Evolutionary conservation across 768 basidiomycete genomes (phyloP), one percentile per base, ranked within the genome.

Genomic region (Hortiboletus flavorubellus): DNA sequence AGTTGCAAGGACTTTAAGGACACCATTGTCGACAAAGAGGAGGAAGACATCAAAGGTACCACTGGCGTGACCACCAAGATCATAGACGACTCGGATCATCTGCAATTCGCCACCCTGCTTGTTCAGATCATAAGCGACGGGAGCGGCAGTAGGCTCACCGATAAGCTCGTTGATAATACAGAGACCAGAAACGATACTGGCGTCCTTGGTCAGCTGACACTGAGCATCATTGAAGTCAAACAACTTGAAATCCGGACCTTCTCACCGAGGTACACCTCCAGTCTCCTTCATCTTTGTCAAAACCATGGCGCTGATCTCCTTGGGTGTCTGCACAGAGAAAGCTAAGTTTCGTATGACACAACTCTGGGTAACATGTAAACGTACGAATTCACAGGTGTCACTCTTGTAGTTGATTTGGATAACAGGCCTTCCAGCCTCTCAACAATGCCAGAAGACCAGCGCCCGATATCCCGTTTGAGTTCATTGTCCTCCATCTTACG

Each of bases 31-130:
- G 73, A 95, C 93, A 53, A 89, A 90, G 34, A 98, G 83, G 59
- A 98, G 90, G 47, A 94, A 97, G 30, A 98, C 94, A 83, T 98
- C 95, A 76, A 97, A 98, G 48, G 95, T 98, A 75, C 95, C 95
- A 21, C 21, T 2, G 2, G 21, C 21, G 2, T 21, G 21, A 75
- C 95, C 21, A 21, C 21, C 21, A 21, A 21, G 89, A 78, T 98
- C 95, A 76, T 97, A 98, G 69, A 97, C 93, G 63, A 21, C 21
- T 21, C 21, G 2, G 2, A 97, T 92, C 71, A 98, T 94, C 68
- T 94, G 92, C 47, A 90, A 87, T 77, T 97, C 94, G 47, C 90
- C 90, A 44, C 82, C 85, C 76, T 92, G 91, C 82, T 96, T 95
- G 84, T 96, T 94, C 40, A 97, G 87, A 76, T 95, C 95, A 74